Base-by-base conservation (phyloP, 192 early-diverging fungal species). In the Coemansia sp. region DNA sequence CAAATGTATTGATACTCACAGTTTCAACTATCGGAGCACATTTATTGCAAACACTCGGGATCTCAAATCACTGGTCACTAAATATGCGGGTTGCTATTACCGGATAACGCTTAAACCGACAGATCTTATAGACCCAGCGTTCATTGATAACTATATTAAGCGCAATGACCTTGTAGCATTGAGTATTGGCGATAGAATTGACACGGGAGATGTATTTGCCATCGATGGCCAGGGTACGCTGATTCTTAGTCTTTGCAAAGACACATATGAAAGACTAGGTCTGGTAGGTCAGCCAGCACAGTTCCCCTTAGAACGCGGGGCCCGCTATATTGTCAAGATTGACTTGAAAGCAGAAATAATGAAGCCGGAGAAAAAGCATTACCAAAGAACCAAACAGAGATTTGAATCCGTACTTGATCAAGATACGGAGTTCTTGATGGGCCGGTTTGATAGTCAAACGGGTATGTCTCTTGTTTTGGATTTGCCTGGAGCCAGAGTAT, bases 181-280 rank as follows among this genome's bases (percentile, higher is more conserved):
- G 20, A 60, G 57, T 40, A 22, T 33, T 0, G 33, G 35, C 15
- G 37, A 38, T 14, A 32, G 40, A 13, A 60, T 75, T 29, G 72
- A 75, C 38, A 36, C 56, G 6, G 59, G 62, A 56, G 72, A 75
- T 25, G 57, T 75, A 14, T 56, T 68, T 68, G 72, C 72, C 5
- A 64, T 75, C 9, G 72, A 75, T 29, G 72, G 72, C 1, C 27
- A 54, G 0, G 61, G 70, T 2, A 53, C 11, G 4, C 53, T 75
- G 25, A 43, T 68, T 4, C 32, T 75, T 30, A 75, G 60, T 36
- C 41, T 75, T 9, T 54, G 60, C 52, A 75, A 75, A 35, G 72
- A 75, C 30, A 64, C 72, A 3, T 75, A 75, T 23, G 64, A 75
- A 34, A 35, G 36, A 4, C 24, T 61, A 5, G 72, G 72, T 0